Evolutionary conservation across 1,139 yeast species (phyloP).

Genomic region (Candida mesenterica): DNA sequence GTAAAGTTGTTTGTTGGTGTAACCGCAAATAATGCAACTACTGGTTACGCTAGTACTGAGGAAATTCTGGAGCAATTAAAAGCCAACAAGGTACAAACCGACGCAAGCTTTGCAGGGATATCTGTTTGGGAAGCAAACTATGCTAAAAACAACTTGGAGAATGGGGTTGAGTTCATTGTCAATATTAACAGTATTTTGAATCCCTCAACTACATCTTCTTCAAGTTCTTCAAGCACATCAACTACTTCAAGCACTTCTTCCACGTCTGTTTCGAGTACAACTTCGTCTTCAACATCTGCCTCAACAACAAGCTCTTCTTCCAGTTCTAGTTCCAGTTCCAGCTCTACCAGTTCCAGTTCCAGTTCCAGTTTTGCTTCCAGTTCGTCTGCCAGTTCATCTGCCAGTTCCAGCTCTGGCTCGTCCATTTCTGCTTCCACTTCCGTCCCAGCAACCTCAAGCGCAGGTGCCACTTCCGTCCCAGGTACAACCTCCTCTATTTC

Average conservation of each 20-base stretch:
- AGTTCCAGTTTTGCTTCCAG: constrained; percentile 1
- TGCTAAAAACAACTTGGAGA: background rate
- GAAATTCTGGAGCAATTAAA: no score
- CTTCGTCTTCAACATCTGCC: background rate
- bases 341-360: constrained; percentile 3
- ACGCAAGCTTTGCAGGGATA: constrained; percentile 24
- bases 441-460: constrained; percentile 2
- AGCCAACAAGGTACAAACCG: no score
- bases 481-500: constrained; percentile 2
- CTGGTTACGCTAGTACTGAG: no score
- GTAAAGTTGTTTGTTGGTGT: constrained; percentile 18
- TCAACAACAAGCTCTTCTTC: background rate
- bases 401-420: background rate
- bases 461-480: constrained; percentile 4
- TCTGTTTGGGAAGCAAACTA: constrained; percentile 30
- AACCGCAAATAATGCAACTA: constrained; percentile 14
- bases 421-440: constrained; percentile 5
- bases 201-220: background rate
- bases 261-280: background rate
- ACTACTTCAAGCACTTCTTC: background rate
- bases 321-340: background rate
- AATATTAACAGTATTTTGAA: background rate
- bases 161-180: background rate
- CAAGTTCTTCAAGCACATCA: constrained; percentile 3
- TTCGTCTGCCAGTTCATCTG: background rate